Base-by-base conservation (phyloP, 2,329 filamentous ascomycete genomes). In the Rhexocercosporidium sp. region DNA sequence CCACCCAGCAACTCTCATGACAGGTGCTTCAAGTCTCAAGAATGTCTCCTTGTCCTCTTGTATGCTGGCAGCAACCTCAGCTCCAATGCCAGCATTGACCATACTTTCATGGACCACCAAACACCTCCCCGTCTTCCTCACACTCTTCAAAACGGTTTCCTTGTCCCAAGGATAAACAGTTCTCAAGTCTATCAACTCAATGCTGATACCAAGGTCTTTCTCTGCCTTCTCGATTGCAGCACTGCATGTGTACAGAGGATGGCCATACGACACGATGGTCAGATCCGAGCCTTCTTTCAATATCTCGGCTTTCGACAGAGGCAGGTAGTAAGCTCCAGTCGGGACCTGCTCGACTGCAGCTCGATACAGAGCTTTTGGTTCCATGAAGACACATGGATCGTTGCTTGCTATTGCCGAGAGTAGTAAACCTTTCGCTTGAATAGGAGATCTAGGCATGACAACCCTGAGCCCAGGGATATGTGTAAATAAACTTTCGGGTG, bases 91-190 rank as follows among this genome's bases (percentile, higher is more conserved):
- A 14, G 89, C 89, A 75, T 92, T 92, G 69, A 90, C 83, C 88
- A 92, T 92, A 66, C 89, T 91, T 76, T 93, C 90, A 75, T 93
- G 90, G 1, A 92, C 90, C 0, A 93, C 86, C 27, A 92, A 82
- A 29, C 88, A 89, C 66, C 89, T 80, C 0, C 90, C 90, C 0
- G 90, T 93, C 79, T 90, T 92, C 71, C 83, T 85, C 1, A 92
- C 90, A 66, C 90, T 92, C 20, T 87, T 82, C 61, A 92, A 77
- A 0, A 92, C 82, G 0, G 87, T 89, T 71, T 86, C 82, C 62
- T 89, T 82, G 75, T 93, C 90, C 90, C 90, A 93, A 0, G 90
- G 90, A 77, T 91, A 92, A 39, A 93, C 85, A 0, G 90, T 92
- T 60, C 90, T 82, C 18, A 93, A 77, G 76, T 93, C 90, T 66